Conservation (phyloP, 495 filamentous ascomycete species). For the Penicillium tannophilum region DNA sequence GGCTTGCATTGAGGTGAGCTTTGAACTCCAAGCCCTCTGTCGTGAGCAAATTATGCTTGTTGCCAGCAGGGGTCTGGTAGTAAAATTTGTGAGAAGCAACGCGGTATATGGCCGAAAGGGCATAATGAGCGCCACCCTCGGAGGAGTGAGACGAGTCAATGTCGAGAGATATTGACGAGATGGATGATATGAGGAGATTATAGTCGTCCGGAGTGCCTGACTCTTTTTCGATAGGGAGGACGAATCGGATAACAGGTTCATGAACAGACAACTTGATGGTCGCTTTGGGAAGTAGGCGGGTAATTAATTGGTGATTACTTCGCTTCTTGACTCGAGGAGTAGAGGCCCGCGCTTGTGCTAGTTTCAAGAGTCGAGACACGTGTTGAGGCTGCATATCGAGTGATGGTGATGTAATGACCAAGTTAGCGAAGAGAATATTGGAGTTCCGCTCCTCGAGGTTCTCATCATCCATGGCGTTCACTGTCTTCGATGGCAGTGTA, state of each 20-base stretch:
- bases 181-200: conserved; percentile 90
- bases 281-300: conserved; percentile 90
- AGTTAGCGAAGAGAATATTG: conserved; percentile 94
- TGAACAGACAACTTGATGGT: conserved; percentile 94
- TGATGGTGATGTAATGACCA: conserved; percentile 94
- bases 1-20: conserved; percentile 78
- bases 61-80: conserved; percentile 83
- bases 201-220: conserved; percentile 67
- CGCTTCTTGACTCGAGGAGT: conserved; percentile 47
- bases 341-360: conserved; percentile 62
- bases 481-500: conserved; percentile 91
- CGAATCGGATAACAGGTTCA: conserved; percentile 88
- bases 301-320: conserved; percentile 70
- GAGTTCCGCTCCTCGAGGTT: conserved; percentile 86
- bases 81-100: conserved; percentile 89
- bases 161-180: conserved; percentile 89
- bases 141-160: conserved; percentile 92
- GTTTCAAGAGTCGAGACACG: conserved; percentile 79
- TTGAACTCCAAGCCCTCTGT: conserved; percentile 87
- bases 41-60: conserved; percentile 80
- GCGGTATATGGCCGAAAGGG: conserved; percentile 76
- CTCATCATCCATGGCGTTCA: conserved; percentile 73
- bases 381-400: conserved; percentile 94
- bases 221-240: conserved; percentile 73
- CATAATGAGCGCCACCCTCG: conserved; percentile 83